Conservation (phyloP, 139 green algal genomes). For the Deuterostichococcus epilithicus region DNA sequence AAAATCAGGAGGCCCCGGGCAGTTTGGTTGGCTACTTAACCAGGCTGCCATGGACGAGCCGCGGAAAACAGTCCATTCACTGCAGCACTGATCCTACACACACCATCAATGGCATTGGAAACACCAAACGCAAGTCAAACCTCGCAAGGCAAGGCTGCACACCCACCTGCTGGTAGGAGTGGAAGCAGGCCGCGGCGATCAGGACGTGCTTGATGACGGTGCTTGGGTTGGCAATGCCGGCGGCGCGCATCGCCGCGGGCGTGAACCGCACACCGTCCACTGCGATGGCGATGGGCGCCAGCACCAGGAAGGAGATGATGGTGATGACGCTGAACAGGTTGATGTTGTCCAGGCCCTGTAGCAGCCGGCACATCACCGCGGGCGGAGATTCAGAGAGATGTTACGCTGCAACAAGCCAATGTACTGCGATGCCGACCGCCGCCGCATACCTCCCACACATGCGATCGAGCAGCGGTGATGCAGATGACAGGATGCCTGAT, state of each 20-base stretch:
- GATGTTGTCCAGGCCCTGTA: slow-evolving; percentile 81
- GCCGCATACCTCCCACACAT: background rate
- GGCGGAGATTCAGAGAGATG: background rate
- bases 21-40: slow-evolving; percentile 32
- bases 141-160: background rate
- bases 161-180: slow-evolving; percentile 91
- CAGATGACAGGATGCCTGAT: background rate
- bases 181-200: slow-evolving; percentile 87
- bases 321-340: slow-evolving; percentile 96
- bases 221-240: slow-evolving; percentile 43
- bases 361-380: background rate
- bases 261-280: slow-evolving; percentile 69
- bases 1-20: background rate
- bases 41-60: background rate
- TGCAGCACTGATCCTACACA: background rate
- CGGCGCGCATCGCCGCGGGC: slow-evolving; percentile 36
- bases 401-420: too few species aligned
- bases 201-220: slow-evolving; percentile 44
- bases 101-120: too few species aligned
- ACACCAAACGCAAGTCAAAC: too few species aligned
- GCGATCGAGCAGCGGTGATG: background rate
- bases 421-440: background rate
- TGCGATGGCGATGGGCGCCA: slow-evolving; percentile 63
- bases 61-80: slow-evolving; percentile 5
- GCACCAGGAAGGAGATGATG: slow-evolving; percentile 80